Conservation (phyloP, 1,284 basidiomycete species). For the Erythrobasidium hasegawianum region DNA sequence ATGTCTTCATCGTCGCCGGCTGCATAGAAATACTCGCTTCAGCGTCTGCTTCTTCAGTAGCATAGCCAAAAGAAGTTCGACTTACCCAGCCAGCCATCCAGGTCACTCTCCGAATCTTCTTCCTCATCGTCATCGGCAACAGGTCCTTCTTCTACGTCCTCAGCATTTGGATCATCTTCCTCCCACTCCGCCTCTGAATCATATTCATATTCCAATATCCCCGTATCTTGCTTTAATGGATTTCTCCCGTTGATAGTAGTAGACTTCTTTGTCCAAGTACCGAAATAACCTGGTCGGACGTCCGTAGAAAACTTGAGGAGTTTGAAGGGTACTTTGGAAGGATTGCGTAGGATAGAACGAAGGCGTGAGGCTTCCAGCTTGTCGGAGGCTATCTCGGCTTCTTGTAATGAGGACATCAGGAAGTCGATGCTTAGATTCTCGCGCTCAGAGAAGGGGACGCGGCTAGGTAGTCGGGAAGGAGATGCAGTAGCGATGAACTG, state of each 20-base stretch:
- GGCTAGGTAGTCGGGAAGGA: slow-evolving; percentile 47
- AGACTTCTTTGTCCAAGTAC: slow-evolving; percentile 76
- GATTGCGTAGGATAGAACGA: slow-evolving; percentile 58
- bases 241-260: slow-evolving; percentile 65
- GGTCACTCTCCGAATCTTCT: too few relatives aligned
- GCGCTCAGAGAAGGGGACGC: slow-evolving; percentile 29
- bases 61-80: too few relatives aligned
- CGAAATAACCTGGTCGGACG: slow-evolving; percentile 74
- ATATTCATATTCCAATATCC: slow-evolving; percentile 70
- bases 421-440: slow-evolving; percentile 53
- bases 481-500: slow-evolving; percentile 42
- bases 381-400: slow-evolving; percentile 71
- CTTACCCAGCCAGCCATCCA: slow-evolving; percentile 50
- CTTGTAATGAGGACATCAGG: slow-evolving; percentile 60
- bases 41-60: too few relatives aligned
- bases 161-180: slow-evolving; percentile 65
- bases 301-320: slow-evolving; percentile 66
- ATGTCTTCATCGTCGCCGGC: slow-evolving; percentile 63
- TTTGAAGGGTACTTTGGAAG: slow-evolving; percentile 63
- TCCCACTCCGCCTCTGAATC: slow-evolving; percentile 85
- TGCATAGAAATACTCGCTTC: too few relatives aligned
- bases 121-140: slow-evolving; percentile 39
- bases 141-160: slow-evolving; percentile 53
- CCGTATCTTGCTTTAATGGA: slow-evolving; percentile 66
- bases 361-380: slow-evolving; percentile 59